A percentile compares a stretch with the other conserved stretches of the same genome.
Conservation (phyloP, 1,284 basidiomycete genomes). For the Stygiomarasmius scandens region DNA sequence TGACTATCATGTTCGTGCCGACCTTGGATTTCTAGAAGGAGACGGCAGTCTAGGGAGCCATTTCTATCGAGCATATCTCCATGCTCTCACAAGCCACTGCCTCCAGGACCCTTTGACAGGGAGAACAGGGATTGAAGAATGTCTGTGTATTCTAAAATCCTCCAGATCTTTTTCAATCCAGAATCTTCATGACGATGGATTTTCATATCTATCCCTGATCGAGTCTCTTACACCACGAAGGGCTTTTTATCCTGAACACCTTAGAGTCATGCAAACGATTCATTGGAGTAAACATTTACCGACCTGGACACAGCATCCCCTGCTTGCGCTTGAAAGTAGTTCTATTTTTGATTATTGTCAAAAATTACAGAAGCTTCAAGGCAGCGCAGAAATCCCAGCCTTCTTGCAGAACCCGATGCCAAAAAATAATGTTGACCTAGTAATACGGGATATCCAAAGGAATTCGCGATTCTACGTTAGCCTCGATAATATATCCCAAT, state of each 20-base stretch:
- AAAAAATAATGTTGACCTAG: background rate
- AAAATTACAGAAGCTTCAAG: conserved; percentile 19
- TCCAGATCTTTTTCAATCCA: conserved; percentile 42
- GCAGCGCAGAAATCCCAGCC: background rate
- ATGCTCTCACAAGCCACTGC: conserved; percentile 44
- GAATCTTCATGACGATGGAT: conserved; percentile 31
- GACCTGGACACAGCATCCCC: conserved; percentile 27
- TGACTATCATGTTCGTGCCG: conserved; percentile 40
- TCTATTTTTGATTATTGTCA: conserved; percentile 24
- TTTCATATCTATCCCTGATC: conserved; percentile 36
- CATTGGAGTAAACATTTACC: conserved; percentile 33
- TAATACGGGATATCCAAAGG: background rate
- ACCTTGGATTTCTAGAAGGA: conserved; percentile 40
- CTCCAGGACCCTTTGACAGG: conserved; percentile 48
- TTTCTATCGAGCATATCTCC: conserved; percentile 46
- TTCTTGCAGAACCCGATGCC: background rate
- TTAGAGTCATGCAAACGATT: conserved; percentile 41
- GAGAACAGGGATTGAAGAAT: conserved; percentile 49
- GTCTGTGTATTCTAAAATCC: conserved; percentile 39
- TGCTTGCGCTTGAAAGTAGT: conserved; percentile 19
- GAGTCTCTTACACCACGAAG: conserved; percentile 35
- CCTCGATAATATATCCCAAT: background rate
- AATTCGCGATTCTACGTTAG: conserved; percentile 1
- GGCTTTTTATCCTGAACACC: conserved; percentile 40
- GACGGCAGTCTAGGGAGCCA: conserved; percentile 33